Evolutionary conservation across 129 eudicot species (phyloP), one percentile per base, ranked within the genome.

Genomic region (Arctium minus): DNA sequence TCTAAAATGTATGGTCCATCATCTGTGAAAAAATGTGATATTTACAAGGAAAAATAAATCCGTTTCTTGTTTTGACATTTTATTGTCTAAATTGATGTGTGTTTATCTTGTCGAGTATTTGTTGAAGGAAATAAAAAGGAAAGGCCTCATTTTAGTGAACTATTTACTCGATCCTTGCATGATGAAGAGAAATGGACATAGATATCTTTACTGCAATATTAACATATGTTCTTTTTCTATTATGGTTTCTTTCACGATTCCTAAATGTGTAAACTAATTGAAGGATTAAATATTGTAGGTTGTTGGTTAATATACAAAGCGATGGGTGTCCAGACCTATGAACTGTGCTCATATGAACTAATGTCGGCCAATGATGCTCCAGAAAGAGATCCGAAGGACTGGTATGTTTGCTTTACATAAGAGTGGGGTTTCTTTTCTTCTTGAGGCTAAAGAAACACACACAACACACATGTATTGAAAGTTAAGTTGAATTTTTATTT

Each of bases 301-400:
- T 87, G 97, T 86, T 96, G 99, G 99, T 75, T 96, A 79, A 89
- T 92, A 40, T 96, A 93, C 87, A 90, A 93, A 82, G 77, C 85
- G 36, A 62, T 50, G 10, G 89, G 88, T 67, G 83, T 76, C 39
- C 89, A 78, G 85, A 81, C 75, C 85, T 83, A 84, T 76, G 92
- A 91, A 81, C 88, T 96, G 48, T 86, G 87, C 42, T 89, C 99
- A 76, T 96, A 96, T 86, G 99, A 96, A 87, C 71, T 96, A 42
- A 96, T 96, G 99, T 93, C 99, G 3, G 98, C 99, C 53, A 96
- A 96, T 85, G 99, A 96, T 87, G 98, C 92, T 56, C 98, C 97
- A 62, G 99, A 96, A 86, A 88, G 97, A 85, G 99, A 93, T 89
- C 99, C 99, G 33, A 91, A 70, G 95, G 93, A 93, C 84, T 96